These are phyloP conservation scores for Oropetium thomaeum DNA, from an alignment of 176 grass and related monocot genomes.

Conservation along the genomic window DNA sequence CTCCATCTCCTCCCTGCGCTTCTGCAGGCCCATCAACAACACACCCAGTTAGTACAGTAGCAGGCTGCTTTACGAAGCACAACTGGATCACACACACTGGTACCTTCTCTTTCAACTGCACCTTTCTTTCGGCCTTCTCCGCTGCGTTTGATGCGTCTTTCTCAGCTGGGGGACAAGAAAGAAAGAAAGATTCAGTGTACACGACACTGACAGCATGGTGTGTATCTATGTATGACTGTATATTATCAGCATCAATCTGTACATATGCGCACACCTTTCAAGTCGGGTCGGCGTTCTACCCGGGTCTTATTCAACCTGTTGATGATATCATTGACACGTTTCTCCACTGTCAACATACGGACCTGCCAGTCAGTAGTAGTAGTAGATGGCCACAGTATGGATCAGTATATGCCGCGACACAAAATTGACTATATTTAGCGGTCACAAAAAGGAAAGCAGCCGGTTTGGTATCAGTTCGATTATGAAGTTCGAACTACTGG, in stretches of 20 bases:
- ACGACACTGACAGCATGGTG: not conserved
- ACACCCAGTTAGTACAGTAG: too few species aligned
- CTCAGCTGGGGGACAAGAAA: conserved; percentile 48
- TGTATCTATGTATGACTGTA: too few species aligned
- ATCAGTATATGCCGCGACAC: not conserved
- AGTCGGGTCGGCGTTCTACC: conserved; percentile 75
- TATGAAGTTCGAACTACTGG: not conserved
- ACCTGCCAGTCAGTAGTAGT: conserved; percentile 60
- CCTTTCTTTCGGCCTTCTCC: conserved; percentile 82
- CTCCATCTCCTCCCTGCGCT: conserved; percentile 65
- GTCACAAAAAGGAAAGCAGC: not conserved
- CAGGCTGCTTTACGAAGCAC: not conserved
- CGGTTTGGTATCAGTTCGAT: not conserved
- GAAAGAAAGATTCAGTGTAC: not conserved
- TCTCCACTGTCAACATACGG: conserved; percentile 69
- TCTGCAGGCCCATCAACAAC: conserved; percentile 27
- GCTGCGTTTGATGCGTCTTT: conserved; percentile 75
- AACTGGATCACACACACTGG: not conserved
- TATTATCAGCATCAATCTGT: not conserved
- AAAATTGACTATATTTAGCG: not conserved
- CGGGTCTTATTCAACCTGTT: conserved; percentile 95
- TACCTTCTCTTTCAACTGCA: conserved; percentile 79
- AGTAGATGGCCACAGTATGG: not conserved
- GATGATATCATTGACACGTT: conserved; percentile 87
- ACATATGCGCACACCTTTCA: conserved; percentile 50